These are phyloP conservation scores for Aspergillus arachidicola DNA, from an alignment of 2,329 filamentous ascomycete species.

Conservation along the genomic window DNA sequence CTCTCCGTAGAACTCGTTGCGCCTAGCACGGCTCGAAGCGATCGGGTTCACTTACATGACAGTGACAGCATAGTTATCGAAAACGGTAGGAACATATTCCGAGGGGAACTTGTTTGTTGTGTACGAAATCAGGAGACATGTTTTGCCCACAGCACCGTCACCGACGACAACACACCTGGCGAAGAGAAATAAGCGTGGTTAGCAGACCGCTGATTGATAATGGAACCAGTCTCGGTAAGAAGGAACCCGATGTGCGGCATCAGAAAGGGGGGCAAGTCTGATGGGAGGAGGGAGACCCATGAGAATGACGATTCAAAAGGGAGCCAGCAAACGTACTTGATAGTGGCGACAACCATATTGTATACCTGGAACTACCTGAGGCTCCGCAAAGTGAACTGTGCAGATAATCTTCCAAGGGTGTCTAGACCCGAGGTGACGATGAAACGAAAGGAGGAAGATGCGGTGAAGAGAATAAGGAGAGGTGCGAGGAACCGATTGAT, in stretches of 20 bases:
- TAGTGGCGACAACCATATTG: constrained; percentile 64
- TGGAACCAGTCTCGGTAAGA: constrained; percentile 15
- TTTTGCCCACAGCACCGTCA: constrained; percentile 99
- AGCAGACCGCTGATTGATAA: constrained; percentile 16
- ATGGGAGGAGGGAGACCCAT: constrained; percentile 13
- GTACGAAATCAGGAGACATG: constrained; percentile 97
- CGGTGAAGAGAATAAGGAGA: constrained; percentile 7
- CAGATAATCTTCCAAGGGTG: constrained; percentile 15
- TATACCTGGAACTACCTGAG: constrained; percentile 15
- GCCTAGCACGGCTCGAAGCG: background rate
- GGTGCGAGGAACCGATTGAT: constrained; percentile 11
- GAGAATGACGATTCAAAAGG: constrained; percentile 11
- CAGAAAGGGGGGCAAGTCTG: constrained; percentile 13
- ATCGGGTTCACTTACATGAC: constrained; percentile 79
- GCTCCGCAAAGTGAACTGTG: constrained; percentile 14
- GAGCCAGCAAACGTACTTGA: constrained; percentile 55
- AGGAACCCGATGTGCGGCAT: background rate
- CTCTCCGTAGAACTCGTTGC: background rate
- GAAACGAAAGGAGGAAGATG: constrained; percentile 13
- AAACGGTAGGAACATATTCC: constrained; percentile 99
- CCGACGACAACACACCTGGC: constrained; percentile 95
- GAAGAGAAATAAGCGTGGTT: constrained; percentile 19
- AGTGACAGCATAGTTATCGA: constrained; percentile 99
- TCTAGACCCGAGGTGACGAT: constrained; percentile 21
- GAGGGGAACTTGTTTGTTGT: constrained; percentile 99